Evolutionary conservation across 208 protist species (phyloP).

Genomic region (Trypanosoma vivax): DNA sequence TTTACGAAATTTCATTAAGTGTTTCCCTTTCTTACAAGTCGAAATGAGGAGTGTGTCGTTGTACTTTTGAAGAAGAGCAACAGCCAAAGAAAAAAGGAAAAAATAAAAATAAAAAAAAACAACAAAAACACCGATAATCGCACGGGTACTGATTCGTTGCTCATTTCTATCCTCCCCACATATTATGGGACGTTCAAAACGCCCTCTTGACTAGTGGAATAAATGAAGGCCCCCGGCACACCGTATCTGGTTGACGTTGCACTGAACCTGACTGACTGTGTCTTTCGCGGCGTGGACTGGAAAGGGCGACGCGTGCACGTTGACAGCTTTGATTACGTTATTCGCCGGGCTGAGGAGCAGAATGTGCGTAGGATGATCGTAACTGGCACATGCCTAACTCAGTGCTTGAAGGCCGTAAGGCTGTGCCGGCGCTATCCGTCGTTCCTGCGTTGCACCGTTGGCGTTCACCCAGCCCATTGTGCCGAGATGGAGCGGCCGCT

Average conservation of each 20-base stretch:
- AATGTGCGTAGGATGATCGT: conserved; percentile 79
- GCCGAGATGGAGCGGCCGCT: conserved; percentile 59
- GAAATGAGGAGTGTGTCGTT: no score
- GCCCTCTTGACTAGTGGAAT: background rate
- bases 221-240: conserved; percentile 15
- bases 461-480: conserved; percentile 80
- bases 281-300: conserved; percentile 84
- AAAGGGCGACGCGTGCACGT: conserved; percentile 67
- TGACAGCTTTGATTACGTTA: conserved; percentile 77
- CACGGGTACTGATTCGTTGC: background rate
- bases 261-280: conserved; percentile 83
- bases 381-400: conserved; percentile 68
- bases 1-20: no score
- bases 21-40: no score
- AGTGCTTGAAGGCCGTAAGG: conserved; percentile 75
- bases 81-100: no score
- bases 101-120: no score
- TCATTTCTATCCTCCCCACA: no score
- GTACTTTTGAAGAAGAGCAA: no score
- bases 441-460: conserved; percentile 65
- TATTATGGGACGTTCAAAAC: no score
- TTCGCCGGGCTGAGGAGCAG: conserved; percentile 40
- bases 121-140: background rate
- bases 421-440: conserved; percentile 62
- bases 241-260: conserved; percentile 83